Base-by-base conservation (phyloP, 768 basidiomycete species). In the Tricholoma flavovirens region DNA sequence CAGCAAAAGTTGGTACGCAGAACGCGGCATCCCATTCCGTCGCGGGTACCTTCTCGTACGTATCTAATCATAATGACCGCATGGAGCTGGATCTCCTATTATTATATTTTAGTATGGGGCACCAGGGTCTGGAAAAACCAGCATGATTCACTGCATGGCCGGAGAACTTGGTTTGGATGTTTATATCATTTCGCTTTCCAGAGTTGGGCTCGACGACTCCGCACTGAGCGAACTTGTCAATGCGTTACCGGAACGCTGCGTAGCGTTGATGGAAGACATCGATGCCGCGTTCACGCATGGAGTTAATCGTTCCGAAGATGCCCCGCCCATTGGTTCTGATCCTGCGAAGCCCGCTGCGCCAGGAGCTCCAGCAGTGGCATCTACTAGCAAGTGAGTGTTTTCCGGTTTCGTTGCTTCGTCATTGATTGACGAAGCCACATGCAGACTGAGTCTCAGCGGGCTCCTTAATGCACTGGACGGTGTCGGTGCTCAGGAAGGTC, bases 201-300 rank as follows among this genome's bases (percentile, higher is more conserved):
- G 78, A 17, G 56, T 67, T 0, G 79, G 79, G 5, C 64, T 88
- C 33, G 83, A 87, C 62, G 87, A 89, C 67, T 66, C 73, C 0
- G 61, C 66, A 5, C 74, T 88, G 30, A 73, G 73, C 53, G 72
- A 77, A 42, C 75, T 87, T 51, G 75, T 86, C 54, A 73, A 77
- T 9, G 69, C 67, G 8, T 69, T 86, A 1, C 85, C 85, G 0
- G 73, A 77, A 42, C 69, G 73, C 15, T 84, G 82, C 60, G 79
- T 88, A 49, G 77, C 82, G 14, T 73, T 89, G 17, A 84, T 88
- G 77, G 86, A 88, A 63, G 87, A 88, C 65, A 82, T 88, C 51
- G 87, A 88, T 58, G 86, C 82, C 0, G 83, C 83, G 1, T 84
- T 87, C 64, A 71, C 68, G 5, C 67, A 67, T 49, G 63, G 62